Base-by-base conservation (phyloP, 306 rosid species). In the Crotalaria pallida region DNA sequence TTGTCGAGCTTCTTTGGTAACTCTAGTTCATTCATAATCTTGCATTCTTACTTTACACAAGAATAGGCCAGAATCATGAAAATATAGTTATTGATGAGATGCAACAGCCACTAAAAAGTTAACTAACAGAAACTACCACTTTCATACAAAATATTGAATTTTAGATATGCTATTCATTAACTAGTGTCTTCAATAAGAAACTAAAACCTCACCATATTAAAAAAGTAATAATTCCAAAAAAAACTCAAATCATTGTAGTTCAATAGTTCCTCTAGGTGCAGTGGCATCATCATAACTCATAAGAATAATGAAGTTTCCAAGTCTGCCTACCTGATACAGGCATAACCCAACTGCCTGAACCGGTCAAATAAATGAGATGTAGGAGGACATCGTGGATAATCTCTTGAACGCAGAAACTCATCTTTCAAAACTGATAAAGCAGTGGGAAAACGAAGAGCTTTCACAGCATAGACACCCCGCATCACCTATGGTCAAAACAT, bases 301-400 rank as follows among this genome's bases (percentile, higher is more conserved):
- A 77, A 50, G 52, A 49, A 16, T 65, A 62, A 51, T 11, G 61
- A 79, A 16, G 41, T 52, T 67, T 47, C 73, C 36, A 22, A 47
- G 79, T 76, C 67, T 71, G 50, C 95, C 45, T 83, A 95, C 99
- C 87, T 95, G 86, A 95, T 84, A 82, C 97, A 89, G 49, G 91
- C 86, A 75, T 91, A 91, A 52, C 96, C 99, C 91, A 95, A 74
- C 79, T 86, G 97, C 74, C 96, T 88, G 83, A 95, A 95, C 78
- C 78, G 84, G 79, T 89, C 96, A 75, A 91, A 95, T 74, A 95
- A 80, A 73, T 87, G 96, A 72, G 99, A 95, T 65, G 96, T 95
- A 73, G 99, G 90, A 77, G 96, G 99, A 73, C 99, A 95, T 82
- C 81, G 81, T 67, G 99, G 97, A 84, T 95, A 91, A 81, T 95